These are phyloP conservation scores for Oryza coarctata DNA, from an alignment of 176 grass and related monocot genomes.

Conservation along the genomic window DNA sequence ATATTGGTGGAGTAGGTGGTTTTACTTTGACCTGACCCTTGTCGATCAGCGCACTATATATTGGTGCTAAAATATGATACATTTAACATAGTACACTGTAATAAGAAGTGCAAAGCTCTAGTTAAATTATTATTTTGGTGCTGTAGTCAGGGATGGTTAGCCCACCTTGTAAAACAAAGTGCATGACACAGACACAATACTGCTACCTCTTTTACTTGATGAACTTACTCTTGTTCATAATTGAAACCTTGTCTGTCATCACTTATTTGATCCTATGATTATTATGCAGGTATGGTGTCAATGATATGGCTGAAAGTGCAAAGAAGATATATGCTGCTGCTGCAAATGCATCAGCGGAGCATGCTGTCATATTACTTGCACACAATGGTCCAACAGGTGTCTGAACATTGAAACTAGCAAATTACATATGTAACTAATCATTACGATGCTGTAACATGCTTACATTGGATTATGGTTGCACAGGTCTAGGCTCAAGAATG, in stretches of 20 bases:
- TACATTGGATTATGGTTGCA: neutral
- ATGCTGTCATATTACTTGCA: slow-evolving; percentile 76
- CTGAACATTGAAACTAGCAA: neutral
- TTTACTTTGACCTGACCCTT: neutral
- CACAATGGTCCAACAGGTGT: slow-evolving; percentile 99
- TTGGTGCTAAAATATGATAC: neutral
- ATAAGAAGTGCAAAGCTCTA: neutral
- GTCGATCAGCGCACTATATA: neutral
- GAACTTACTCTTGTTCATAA: slow-evolving; percentile 1
- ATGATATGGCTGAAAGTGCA: slow-evolving; percentile 85
- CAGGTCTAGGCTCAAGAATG: slow-evolving; percentile 77
- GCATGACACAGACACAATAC: neutral
- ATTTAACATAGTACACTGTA: neutral
- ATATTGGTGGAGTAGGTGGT: slow-evolving; percentile 3
- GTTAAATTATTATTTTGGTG: slow-evolving; percentile 11
- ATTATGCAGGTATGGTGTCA: slow-evolving; percentile 67
- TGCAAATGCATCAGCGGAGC: slow-evolving; percentile 47
- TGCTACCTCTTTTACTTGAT: neutral
- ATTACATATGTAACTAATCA: neutral
- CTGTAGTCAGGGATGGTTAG: neutral
- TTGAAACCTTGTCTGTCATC: neutral
- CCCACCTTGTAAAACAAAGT: neutral
- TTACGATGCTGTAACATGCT: neutral
- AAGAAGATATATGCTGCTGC: slow-evolving; percentile 85
- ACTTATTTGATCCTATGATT: neutral